phyloP scores from a whole-genome alignment of 2,329 filamentous ascomycete species.

The Peltaster fructicola region DNA sequence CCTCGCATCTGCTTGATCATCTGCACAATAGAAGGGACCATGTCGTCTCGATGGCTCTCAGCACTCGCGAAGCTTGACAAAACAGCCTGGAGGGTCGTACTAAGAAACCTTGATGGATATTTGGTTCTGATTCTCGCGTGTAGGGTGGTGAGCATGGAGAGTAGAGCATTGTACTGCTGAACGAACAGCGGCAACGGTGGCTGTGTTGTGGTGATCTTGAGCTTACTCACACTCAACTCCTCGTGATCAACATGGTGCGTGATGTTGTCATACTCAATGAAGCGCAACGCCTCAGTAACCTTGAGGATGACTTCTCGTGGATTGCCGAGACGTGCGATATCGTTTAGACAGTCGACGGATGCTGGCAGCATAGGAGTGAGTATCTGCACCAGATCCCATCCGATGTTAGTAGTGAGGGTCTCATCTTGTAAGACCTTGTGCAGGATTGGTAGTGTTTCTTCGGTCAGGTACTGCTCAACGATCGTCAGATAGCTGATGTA shows the following conservation, averaged over 20 bases:
- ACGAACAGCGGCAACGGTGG: conserved; percentile 23
- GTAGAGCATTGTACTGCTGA: conserved; percentile 47
- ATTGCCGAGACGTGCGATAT: conserved; percentile 60
- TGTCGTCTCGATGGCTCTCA: conserved; percentile 38
- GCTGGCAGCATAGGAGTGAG: conserved; percentile 47
- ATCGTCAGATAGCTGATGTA: conserved; percentile 63
- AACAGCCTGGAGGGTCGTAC: conserved; percentile 56
- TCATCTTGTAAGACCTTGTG: conserved; percentile 52
- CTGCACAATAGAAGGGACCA: conserved; percentile 52
- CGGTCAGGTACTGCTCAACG: conserved; percentile 53
- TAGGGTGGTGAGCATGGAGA: conserved; percentile 54
- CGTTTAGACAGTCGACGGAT: conserved; percentile 54
- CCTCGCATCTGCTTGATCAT: conserved; percentile 53
- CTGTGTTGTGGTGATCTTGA: conserved; percentile 11
- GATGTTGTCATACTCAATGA: conserved; percentile 32
- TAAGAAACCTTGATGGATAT: conserved; percentile 61
- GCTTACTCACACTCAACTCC: conserved; percentile 11
- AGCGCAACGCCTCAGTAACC: conserved; percentile 53
- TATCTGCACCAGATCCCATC: conserved; percentile 68
- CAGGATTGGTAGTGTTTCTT: conserved; percentile 48
- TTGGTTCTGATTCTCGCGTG: conserved; percentile 61
- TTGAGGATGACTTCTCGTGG: conserved; percentile 69
- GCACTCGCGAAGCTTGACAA: conserved; percentile 46
- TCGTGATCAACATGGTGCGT: conserved; percentile 39
- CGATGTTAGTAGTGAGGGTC: conserved; percentile 55